Conservation (phyloP, 768 basidiomycete species). For the Russula foetens region DNA sequence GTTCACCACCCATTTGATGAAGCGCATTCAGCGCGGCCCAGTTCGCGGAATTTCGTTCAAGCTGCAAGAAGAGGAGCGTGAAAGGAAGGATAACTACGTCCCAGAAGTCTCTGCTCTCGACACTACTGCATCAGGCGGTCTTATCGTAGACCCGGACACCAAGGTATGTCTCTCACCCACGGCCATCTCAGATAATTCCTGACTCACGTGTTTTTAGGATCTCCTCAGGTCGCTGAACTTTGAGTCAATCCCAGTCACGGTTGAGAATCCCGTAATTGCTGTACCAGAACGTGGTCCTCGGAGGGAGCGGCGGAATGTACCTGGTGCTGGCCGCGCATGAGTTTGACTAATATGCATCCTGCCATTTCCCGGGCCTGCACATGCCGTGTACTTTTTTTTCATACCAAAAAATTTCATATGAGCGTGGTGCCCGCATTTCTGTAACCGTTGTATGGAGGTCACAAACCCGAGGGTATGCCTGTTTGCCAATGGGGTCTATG, state of each 20-base stretch:
- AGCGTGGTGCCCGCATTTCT: neutral
- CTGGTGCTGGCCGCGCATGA: constrained; percentile 60
- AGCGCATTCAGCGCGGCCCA: constrained; percentile 96
- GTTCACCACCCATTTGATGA: constrained; percentile 99
- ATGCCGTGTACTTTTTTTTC: constrained; percentile 6
- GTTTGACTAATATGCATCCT: neutral
- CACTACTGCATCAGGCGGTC: constrained; percentile 48
- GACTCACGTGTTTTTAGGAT: constrained; percentile 39
- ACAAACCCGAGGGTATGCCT: too few species aligned
- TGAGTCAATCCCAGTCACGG: constrained; percentile 75
- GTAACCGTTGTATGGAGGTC: too few species aligned
- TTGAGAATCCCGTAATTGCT: constrained; percentile 56
- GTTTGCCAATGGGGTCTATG: too few species aligned
- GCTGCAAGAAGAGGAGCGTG: constrained; percentile 98
- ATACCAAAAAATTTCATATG: neutral
- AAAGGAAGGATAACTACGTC: constrained; percentile 98
- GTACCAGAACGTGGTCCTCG: constrained; percentile 63
- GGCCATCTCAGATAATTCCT: neutral
- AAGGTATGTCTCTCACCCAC: constrained; percentile 57
- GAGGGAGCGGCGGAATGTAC: constrained; percentile 71
- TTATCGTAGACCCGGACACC: constrained; percentile 90
- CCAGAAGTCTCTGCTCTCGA: constrained; percentile 97
- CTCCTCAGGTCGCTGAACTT: constrained; percentile 91
- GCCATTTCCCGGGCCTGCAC: neutral
- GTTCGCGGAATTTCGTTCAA: constrained; percentile 99